Evolutionary conservation across 83 land plant species (phyloP).

Genomic region (Larix sibirica): DNA sequence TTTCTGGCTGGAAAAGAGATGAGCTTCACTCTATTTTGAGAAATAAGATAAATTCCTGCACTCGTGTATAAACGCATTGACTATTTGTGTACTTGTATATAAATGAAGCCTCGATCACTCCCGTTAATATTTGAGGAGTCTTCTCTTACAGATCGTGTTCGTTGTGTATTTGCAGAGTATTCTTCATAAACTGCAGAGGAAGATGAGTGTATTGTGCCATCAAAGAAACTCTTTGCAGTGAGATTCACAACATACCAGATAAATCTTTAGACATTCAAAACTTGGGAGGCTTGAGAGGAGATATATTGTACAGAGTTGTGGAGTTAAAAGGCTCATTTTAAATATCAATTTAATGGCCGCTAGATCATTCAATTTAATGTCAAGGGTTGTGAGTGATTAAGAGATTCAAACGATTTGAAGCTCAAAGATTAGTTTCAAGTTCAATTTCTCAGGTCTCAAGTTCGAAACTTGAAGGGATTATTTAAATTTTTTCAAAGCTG

Average conservation of each 20-base stretch:
- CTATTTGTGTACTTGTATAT: neutral
- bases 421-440: neutral
- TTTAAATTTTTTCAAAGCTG: neutral
- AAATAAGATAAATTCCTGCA: neutral
- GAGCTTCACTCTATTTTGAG: neutral
- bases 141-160: neutral
- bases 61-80: neutral
- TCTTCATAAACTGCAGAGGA: no score
- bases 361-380: neutral
- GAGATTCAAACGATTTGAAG: neutral
- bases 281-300: neutral
- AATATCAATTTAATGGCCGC: neutral
- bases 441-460: neutral
- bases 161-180: neutral
- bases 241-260: neutral
- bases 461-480: neutral
- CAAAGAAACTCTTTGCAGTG: no score
- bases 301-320: no score
- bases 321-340: no score
- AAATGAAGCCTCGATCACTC: neutral
- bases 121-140: neutral
- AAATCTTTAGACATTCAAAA: neutral
- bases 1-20: neutral
- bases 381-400: neutral
- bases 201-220: no score